These are phyloP conservation scores for Xylaria telfairii DNA, from an alignment of 495 filamentous ascomycete genomes.

Conservation along the genomic window DNA sequence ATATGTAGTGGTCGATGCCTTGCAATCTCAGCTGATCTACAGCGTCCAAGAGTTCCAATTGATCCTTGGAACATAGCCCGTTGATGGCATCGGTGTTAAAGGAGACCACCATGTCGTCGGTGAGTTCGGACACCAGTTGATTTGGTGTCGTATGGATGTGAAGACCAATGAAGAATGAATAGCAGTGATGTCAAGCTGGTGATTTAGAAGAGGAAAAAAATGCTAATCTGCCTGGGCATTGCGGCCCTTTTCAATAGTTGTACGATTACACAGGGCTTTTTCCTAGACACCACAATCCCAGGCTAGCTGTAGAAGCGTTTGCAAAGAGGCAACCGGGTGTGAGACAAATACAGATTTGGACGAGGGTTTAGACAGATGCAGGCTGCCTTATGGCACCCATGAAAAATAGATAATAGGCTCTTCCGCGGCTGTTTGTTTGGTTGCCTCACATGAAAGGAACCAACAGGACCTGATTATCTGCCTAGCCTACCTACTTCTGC, in stretches of 20 bases:
- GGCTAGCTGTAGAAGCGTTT: not conserved
- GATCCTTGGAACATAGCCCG: conserved; percentile 40
- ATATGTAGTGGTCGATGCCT: conserved; percentile 62
- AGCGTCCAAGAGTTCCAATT: conserved; percentile 57
- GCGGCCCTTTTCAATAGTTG: not conserved
- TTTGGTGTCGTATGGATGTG: not conserved
- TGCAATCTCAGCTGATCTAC: conserved; percentile 60
- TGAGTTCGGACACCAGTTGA: not conserved
- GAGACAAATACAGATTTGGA: not conserved
- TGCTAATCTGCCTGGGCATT: not conserved
- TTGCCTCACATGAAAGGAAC: not conserved
- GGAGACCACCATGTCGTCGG: conserved; percentile 16
- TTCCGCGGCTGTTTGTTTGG: not conserved
- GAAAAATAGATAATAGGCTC: not conserved
- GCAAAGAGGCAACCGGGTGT: not conserved
- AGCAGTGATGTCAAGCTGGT: not conserved
- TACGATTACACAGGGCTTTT: not conserved
- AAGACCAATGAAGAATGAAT: not conserved
- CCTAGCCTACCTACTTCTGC: no score
- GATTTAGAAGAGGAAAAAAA: not conserved
- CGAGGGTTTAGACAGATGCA: not conserved
- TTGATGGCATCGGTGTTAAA: conserved; percentile 24
- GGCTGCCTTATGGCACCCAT: no score
- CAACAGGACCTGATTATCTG: not conserved
- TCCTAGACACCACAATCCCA: not conserved